These are phyloP conservation scores for Oryza coarctata DNA, from an alignment of 176 grass and related monocot genomes.

Conservation along the genomic window DNA sequence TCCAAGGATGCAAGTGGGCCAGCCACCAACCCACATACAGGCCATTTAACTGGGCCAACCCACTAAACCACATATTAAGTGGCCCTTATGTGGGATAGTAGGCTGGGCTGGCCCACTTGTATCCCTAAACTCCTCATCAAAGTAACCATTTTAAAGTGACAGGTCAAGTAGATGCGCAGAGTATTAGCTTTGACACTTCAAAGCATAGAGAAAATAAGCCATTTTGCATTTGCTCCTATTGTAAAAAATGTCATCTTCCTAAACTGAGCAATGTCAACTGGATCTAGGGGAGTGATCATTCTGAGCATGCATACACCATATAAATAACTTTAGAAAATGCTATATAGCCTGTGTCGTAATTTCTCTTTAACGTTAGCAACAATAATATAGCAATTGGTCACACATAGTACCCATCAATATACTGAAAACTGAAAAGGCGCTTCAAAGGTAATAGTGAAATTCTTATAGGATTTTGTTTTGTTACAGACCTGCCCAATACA, in stretches of 20 bases:
- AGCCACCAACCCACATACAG: not conserved
- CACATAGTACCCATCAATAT: not conserved
- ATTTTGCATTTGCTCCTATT: not conserved
- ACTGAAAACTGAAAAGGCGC: slow-evolving; percentile 2
- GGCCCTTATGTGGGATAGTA: not conserved
- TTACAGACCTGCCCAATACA: slow-evolving; percentile 92
- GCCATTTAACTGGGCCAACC: no score
- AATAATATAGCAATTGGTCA: not conserved
- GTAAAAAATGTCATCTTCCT: not conserved
- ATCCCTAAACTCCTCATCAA: not conserved
- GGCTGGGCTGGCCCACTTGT: not conserved
- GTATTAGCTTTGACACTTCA: not conserved
- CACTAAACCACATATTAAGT: not conserved
- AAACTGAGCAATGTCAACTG: not conserved
- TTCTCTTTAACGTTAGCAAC: not conserved
- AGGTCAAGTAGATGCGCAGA: not conserved
- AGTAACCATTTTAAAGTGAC: not conserved
- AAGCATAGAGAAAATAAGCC: not conserved
- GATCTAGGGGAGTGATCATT: not conserved
- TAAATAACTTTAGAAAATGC: not conserved
- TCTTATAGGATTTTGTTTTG: not conserved
- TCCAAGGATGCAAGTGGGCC: not conserved
- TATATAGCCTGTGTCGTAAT: not conserved
- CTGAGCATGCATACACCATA: not conserved
- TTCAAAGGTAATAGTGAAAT: not conserved